phyloP scores from a whole-genome alignment of 257 asterid species.

The Anisodus tanguticus region DNA sequence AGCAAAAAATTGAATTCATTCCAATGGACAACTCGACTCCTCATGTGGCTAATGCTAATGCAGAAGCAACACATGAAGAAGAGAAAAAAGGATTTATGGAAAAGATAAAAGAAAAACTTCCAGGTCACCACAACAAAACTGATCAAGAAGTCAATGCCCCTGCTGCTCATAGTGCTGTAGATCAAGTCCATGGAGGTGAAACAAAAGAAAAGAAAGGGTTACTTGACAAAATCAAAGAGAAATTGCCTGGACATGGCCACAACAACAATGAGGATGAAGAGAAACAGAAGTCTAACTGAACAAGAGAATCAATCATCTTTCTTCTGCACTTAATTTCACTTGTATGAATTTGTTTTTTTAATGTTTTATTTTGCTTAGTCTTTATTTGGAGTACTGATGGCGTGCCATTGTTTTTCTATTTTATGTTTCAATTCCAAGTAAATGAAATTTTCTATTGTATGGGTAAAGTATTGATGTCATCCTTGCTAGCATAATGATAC shows the following conservation, averaged over 20 bases:
- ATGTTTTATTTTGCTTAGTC: neutral
- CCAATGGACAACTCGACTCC: conserved; percentile 28
- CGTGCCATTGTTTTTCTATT: neutral
- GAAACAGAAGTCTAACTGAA: conserved; percentile 31
- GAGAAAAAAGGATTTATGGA: conserved; percentile 52
- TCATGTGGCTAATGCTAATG: neutral
- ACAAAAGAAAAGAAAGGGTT: conserved; percentile 47
- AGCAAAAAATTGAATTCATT: neutral
- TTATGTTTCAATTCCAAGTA: neutral
- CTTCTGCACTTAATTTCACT: neutral
- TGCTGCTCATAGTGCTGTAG: neutral
- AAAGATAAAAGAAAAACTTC: conserved; percentile 54
- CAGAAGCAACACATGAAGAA: conserved; percentile 32
- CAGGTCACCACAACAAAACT: conserved; percentile 46
- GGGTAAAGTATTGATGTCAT: neutral
- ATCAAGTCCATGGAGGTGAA: conserved; percentile 37
- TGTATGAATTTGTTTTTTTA: neutral
- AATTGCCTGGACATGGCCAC: conserved; percentile 46
- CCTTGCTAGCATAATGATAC: too few species aligned
- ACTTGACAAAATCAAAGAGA: conserved; percentile 53
- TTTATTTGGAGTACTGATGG: neutral
- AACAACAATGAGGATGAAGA: conserved; percentile 33
- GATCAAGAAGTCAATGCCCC: conserved; percentile 33
- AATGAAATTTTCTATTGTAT: neutral
- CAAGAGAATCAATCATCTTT: neutral